These are phyloP conservation scores for Fremontodendron californicum DNA, from an alignment of 345 rosid species.

Conservation along the genomic window DNA sequence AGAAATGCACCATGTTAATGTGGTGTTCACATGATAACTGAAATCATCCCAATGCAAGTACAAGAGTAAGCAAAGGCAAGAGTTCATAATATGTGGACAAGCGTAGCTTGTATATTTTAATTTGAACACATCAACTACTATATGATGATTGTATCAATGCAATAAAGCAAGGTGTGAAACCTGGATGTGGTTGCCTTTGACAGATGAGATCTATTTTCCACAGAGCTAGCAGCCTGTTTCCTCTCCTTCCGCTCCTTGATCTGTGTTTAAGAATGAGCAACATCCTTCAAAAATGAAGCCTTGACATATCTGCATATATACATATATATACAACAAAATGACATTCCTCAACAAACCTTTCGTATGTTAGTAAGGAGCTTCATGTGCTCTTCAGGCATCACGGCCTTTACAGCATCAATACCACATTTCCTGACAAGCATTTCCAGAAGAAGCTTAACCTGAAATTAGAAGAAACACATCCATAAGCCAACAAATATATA, in stretches of 20 bases:
- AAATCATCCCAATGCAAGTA: background rate
- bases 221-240: slow-evolving; percentile 51
- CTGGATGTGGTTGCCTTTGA: slow-evolving; percentile 79
- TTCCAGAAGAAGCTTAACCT: slow-evolving; percentile 91
- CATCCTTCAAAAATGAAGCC: slow-evolving; percentile 5
- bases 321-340: background rate
- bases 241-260: slow-evolving; percentile 74
- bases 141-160: background rate
- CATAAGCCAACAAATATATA: background rate
- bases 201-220: slow-evolving; percentile 60
- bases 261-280: slow-evolving; percentile 38
- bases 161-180: slow-evolving; percentile 30
- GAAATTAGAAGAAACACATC: slow-evolving; percentile 3
- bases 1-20: background rate
- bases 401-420: slow-evolving; percentile 84
- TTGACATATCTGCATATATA: slow-evolving; percentile 5
- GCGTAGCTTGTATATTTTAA: background rate
- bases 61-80: background rate
- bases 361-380: slow-evolving; percentile 89
- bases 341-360: slow-evolving; percentile 49
- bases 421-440: slow-evolving; percentile 97
- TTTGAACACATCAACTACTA: background rate
- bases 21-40: background rate
- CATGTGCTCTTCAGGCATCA: slow-evolving; percentile 97
- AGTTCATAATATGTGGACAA: background rate